These are phyloP conservation scores for Ambrosia trifida DNA, from an alignment of 129 eudicot species.

Conservation along the genomic window DNA sequence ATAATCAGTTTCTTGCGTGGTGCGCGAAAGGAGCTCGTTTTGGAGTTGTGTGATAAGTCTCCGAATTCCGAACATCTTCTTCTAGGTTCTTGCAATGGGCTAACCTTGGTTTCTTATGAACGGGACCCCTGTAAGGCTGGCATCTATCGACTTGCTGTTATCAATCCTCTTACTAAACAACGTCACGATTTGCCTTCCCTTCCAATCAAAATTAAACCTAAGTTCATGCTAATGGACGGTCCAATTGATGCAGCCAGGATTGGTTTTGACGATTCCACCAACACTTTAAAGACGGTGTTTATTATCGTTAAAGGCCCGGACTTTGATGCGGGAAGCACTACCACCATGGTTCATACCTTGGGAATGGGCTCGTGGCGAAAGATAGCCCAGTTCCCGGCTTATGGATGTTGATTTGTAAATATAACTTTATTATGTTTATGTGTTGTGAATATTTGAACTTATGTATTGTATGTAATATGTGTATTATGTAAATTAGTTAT, in stretches of 20 bases:
- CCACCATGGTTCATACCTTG: slow-evolving; percentile 8
- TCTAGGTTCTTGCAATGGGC: slow-evolving; percentile 11
- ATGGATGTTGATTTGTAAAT: too few relatives aligned
- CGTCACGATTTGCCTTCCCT: background rate
- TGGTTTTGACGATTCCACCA: too few relatives aligned
- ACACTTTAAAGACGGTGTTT: background rate
- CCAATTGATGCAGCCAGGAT: too few relatives aligned
- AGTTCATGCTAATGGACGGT: too few relatives aligned
- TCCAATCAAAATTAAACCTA: background rate
- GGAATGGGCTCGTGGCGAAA: slow-evolving; percentile 4
- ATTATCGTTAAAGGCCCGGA: background rate
- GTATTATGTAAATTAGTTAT: too few relatives aligned
- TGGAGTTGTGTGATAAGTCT: background rate
- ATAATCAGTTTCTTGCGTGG: too few relatives aligned
- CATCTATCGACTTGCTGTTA: background rate
- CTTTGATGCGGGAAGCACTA: background rate
- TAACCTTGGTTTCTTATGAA: background rate
- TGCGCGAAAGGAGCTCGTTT: background rate
- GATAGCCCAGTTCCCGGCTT: background rate
- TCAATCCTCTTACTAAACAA: slow-evolving; percentile 8
- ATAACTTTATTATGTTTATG: too few relatives aligned
- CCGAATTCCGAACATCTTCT: too few relatives aligned
- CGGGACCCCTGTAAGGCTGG: too few relatives aligned
- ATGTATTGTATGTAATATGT: too few relatives aligned
- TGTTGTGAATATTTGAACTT: too few relatives aligned